These are phyloP conservation scores for Picea abies DNA, from an alignment of 83 land plant genomes.

Conservation along the genomic window DNA sequence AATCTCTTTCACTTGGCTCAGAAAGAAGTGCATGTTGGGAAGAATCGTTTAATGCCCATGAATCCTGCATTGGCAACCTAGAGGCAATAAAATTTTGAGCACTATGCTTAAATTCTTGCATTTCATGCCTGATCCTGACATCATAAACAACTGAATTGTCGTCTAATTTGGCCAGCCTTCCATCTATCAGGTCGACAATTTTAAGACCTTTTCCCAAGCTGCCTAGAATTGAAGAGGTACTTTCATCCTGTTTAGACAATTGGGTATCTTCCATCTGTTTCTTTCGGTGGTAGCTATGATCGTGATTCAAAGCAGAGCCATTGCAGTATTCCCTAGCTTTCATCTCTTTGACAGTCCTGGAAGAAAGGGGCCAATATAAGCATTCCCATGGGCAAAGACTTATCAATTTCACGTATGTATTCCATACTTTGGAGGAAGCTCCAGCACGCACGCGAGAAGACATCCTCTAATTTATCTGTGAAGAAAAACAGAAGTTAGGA, in stretches of 20 bases:
- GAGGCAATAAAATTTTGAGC: not conserved
- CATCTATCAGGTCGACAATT: not conserved
- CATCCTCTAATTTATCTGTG: conserved; percentile 9
- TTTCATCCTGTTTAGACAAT: not conserved
- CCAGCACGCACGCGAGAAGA: not conserved
- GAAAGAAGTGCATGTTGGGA: not conserved
- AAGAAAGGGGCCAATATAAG: not conserved
- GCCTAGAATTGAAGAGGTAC: not conserved
- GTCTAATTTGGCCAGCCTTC: not conserved
- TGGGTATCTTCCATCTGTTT: not conserved
- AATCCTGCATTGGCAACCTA: not conserved
- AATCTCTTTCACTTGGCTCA: conserved; percentile 4
- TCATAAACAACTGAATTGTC: conserved; percentile 12
- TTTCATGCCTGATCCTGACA: not conserved
- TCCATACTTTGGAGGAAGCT: not conserved
- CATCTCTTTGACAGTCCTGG: not conserved
- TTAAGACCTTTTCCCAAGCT: conserved; percentile 3
- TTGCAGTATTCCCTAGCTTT: not conserved
- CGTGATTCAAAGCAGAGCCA: not conserved
- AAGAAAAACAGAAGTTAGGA: not conserved
- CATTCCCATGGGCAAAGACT: not conserved
- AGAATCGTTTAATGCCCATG: not conserved
- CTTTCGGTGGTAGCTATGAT: not conserved
- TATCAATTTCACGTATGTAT: not conserved
- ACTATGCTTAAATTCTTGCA: not conserved